Percentiles rank a stretch among this genome's conserved stretches.
These are phyloP conservation scores for Globisporangium orthogonon DNA, from an alignment of 352 stramenopile species.

Conservation along the genomic window DNA sequence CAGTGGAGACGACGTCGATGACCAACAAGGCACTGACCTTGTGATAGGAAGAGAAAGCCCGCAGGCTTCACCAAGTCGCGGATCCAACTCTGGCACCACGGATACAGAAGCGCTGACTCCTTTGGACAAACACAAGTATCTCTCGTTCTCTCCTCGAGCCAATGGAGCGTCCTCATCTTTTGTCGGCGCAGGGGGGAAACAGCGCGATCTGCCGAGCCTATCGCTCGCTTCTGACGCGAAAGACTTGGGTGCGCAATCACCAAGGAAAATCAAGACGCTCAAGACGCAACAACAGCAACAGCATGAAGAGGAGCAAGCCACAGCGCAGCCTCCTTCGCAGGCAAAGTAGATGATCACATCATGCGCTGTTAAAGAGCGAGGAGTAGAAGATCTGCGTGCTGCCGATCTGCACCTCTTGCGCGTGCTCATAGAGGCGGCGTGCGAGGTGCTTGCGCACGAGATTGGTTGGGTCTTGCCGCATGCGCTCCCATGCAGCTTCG, in stretches of 20 bases:
- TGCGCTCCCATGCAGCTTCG: slow-evolving; percentile 52
- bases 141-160: slow-evolving; percentile 9
- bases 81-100: neutral
- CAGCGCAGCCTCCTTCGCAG: neutral
- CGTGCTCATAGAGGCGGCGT: slow-evolving; percentile 37
- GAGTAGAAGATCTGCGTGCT: slow-evolving; percentile 62
- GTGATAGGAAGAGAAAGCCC: neutral
- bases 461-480: slow-evolving; percentile 67
- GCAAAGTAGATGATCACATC: slow-evolving; percentile 1
- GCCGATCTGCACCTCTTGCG: slow-evolving; percentile 58
- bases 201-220: slow-evolving; percentile 7
- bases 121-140: slow-evolving; percentile 6
- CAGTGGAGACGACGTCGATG: neutral
- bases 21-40: slow-evolving; percentile 4
- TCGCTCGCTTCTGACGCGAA: slow-evolving; percentile 5
- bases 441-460: slow-evolving; percentile 51
- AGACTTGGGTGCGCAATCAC: neutral
- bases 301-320: neutral
- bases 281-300: slow-evolving; percentile 2
- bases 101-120: neutral
- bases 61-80: neutral
- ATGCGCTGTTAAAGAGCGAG: slow-evolving; percentile 36
- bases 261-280: slow-evolving; percentile 1
- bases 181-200: neutral
- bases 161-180: neutral